Percentiles rank a stretch among this genome's conserved stretches.
phyloP scores from a whole-genome alignment of 2,329 filamentous ascomycete genomes.

The Aspergillus sp. region DNA sequence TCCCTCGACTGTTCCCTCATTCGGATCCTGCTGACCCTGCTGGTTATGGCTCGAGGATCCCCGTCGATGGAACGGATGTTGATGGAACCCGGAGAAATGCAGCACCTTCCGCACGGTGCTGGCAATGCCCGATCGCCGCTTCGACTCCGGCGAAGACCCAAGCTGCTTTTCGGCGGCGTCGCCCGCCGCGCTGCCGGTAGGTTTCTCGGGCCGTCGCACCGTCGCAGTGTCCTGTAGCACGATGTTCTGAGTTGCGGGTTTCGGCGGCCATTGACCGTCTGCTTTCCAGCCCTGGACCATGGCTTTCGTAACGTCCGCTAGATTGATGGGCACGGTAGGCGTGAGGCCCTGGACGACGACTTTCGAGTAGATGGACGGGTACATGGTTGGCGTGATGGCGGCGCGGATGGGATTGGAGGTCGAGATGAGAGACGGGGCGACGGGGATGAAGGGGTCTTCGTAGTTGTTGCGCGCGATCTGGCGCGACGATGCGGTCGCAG shows the following conservation, averaged over 20 bases:
- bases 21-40: background rate
- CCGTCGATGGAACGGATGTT: slow-evolving; percentile 40
- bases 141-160: slow-evolving; percentile 21
- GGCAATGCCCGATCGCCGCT: slow-evolving; percentile 36
- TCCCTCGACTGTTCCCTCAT: background rate
- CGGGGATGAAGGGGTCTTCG: slow-evolving; percentile 63
- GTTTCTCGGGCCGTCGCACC: slow-evolving; percentile 19
- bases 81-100: slow-evolving; percentile 33
- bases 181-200: background rate
- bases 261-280: slow-evolving; percentile 89
- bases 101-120: slow-evolving; percentile 43
- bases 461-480: slow-evolving; percentile 17
- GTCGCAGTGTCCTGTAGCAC: slow-evolving; percentile 30
- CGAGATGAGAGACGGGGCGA: slow-evolving; percentile 72
- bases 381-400: slow-evolving; percentile 70
- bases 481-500: background rate
- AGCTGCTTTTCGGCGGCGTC: slow-evolving; percentile 11
- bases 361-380: slow-evolving; percentile 85
- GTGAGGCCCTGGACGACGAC: slow-evolving; percentile 77
- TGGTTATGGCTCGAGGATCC: slow-evolving; percentile 26
- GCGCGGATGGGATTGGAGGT: slow-evolving; percentile 72
- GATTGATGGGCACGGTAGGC: slow-evolving; percentile 84
- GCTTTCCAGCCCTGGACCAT: slow-evolving; percentile 91
- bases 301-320: slow-evolving; percentile 74
- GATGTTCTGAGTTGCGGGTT: slow-evolving; percentile 37